phyloP scores from a whole-genome alignment of 192 early-diverging fungal genomes.

The Linnemannia elongata region DNA sequence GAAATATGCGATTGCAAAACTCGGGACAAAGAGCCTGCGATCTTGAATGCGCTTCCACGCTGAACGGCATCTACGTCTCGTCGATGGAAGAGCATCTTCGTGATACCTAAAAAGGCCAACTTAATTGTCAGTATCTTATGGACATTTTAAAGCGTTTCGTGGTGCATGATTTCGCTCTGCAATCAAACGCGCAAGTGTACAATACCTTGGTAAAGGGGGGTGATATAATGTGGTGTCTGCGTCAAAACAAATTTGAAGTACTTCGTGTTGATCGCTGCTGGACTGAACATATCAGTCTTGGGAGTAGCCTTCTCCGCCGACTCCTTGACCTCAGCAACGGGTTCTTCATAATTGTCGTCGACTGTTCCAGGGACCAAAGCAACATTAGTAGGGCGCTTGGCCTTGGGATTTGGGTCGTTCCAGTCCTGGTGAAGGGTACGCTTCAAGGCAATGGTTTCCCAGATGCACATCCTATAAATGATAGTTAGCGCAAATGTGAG shows the following conservation, averaged over 20 bases:
- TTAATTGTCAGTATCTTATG: background rate
- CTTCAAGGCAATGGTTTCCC: slow-evolving; percentile 75
- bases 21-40: slow-evolving; percentile 69
- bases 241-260: slow-evolving; percentile 74
- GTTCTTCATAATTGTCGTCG: slow-evolving; percentile 44
- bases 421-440: slow-evolving; percentile 71
- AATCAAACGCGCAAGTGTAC: background rate
- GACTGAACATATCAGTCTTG: slow-evolving; percentile 64
- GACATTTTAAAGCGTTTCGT: background rate
- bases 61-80: slow-evolving; percentile 63
- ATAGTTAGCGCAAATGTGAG: background rate
- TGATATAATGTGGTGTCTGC: slow-evolving; percentile 74
- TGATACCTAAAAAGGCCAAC: slow-evolving; percentile 55
- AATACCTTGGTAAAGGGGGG: slow-evolving; percentile 77
- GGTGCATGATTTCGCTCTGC: background rate
- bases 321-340: slow-evolving; percentile 22
- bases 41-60: slow-evolving; percentile 63
- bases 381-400: slow-evolving; percentile 46
- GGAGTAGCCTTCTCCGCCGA: slow-evolving; percentile 12
- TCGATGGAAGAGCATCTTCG: slow-evolving; percentile 71
- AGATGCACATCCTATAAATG: slow-evolving; percentile 66
- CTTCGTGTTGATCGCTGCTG: slow-evolving; percentile 72
- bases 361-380: slow-evolving; percentile 44
- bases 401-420: slow-evolving; percentile 65
- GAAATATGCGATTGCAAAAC: slow-evolving; percentile 67